Percentiles rank a stretch among this genome's conserved stretches.
phyloP scores from a whole-genome alignment of 495 filamentous ascomycete genomes.

The Rhizodiscina lignyota region DNA sequence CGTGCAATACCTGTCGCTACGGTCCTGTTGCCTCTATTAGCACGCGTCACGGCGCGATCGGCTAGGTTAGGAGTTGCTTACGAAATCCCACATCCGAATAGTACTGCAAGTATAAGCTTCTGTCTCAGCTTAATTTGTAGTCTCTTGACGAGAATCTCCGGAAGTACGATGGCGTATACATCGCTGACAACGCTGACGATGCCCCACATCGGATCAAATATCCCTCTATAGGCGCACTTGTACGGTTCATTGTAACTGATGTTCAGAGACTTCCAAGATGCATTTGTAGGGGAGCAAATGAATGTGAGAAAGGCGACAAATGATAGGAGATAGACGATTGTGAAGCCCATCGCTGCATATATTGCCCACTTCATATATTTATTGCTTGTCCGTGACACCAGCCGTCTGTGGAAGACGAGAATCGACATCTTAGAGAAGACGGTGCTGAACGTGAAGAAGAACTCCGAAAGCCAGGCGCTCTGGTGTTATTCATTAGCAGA shows the following conservation, averaged over 20 bases:
- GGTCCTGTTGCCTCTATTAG: too few relatives aligned
- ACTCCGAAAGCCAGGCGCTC: neutral
- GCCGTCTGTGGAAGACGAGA: neutral
- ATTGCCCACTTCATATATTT: too few relatives aligned
- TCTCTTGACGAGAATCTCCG: neutral
- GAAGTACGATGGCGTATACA: neutral
- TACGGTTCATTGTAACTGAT: neutral
- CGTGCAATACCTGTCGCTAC: too few relatives aligned
- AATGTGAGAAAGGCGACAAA: neutral
- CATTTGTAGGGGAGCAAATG: neutral
- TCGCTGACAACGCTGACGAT: neutral
- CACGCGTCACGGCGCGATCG: too few relatives aligned
- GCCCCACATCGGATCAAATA: neutral
- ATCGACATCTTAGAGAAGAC: neutral
- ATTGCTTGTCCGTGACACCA: neutral
- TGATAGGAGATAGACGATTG: too few relatives aligned
- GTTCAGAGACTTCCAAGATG: neutral
- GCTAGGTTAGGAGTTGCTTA: too few relatives aligned
- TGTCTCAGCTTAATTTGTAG: neutral
- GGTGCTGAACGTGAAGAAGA: neutral
- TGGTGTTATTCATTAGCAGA: neutral
- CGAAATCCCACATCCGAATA: neutral
- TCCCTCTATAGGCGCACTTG: neutral
- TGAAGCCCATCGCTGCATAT: too few relatives aligned
- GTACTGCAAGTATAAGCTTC: neutral